phyloP scores from a whole-genome alignment of 257 asterid genomes.

The Nicotiana tomentosiformis region DNA sequence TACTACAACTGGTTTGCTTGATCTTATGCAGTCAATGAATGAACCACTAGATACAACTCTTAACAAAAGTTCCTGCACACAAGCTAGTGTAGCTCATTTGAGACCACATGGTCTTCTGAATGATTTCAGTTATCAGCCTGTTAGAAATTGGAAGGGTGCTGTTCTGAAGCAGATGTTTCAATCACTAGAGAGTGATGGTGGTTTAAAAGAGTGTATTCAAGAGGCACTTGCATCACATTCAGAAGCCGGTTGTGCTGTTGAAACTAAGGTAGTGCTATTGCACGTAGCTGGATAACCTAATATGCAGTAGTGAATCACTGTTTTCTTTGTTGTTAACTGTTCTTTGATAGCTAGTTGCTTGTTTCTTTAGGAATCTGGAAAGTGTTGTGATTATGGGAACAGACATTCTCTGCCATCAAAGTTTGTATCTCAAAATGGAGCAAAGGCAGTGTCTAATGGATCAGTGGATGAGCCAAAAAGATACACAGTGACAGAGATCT shows the following conservation, averaged over 20 bases:
- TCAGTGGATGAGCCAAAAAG: slow-evolving; percentile 30
- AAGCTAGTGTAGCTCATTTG: slow-evolving; percentile 25
- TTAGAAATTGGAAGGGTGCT: slow-evolving; percentile 41
- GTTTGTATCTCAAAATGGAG: slow-evolving; percentile 16
- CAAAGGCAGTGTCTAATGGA: slow-evolving; percentile 20
- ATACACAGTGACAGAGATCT: slow-evolving; percentile 35
- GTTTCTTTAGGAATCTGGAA: slow-evolving; percentile 41
- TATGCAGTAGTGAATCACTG: neutral
- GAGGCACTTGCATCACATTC: slow-evolving; percentile 33
- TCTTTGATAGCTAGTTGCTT: neutral
- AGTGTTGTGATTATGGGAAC: slow-evolving; percentile 33
- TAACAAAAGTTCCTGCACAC: slow-evolving; percentile 17
- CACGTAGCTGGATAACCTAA: neutral
- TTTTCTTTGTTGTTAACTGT: neutral
- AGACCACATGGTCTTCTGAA: slow-evolving; percentile 13
- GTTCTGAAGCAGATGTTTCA: slow-evolving; percentile 54
- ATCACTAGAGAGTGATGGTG: slow-evolving; percentile 45
- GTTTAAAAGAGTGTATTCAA: slow-evolving; percentile 42
- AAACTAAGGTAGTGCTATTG: slow-evolving; percentile 38
- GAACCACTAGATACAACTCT: slow-evolving; percentile 16
- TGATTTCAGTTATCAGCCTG: slow-evolving; percentile 26
- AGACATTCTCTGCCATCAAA: slow-evolving; percentile 27
- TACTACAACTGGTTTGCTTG: neutral
- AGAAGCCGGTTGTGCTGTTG: slow-evolving; percentile 38
- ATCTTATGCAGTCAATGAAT: slow-evolving; percentile 31